Percentiles rank a stretch among this genome's conserved stretches.
Evolutionary conservation across 352 stramenopile species (phyloP).

Genomic region (Phytophthora europaea): DNA sequence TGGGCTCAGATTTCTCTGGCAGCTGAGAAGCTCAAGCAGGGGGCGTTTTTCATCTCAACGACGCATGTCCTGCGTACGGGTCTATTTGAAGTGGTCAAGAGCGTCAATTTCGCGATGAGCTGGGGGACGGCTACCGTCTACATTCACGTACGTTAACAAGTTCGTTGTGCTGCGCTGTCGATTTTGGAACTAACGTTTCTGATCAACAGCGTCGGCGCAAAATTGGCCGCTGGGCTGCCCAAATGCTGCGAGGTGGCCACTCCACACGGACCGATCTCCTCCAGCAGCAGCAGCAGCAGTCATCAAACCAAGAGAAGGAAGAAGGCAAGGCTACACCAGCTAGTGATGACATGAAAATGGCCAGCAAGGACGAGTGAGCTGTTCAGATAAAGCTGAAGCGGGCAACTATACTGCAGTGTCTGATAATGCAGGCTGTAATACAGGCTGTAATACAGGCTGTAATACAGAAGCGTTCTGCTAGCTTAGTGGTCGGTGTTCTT

Average conservation of each 20-base stretch:
- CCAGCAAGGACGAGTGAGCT: conserved; percentile 14
- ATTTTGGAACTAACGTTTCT: conserved; percentile 5
- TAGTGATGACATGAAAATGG: conserved; percentile 2
- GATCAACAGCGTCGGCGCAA: conserved; percentile 68
- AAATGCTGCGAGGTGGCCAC: conserved; percentile 85
- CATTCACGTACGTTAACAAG: conserved; percentile 72
- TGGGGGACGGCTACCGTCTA: conserved; percentile 87
- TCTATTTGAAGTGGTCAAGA: conserved; percentile 88
- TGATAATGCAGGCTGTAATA: neutral
- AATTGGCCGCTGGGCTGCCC: conserved; percentile 86
- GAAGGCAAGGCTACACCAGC: conserved; percentile 21
- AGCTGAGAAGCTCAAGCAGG: conserved; percentile 87
- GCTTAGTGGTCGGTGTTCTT: neutral
- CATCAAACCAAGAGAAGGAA: conserved; percentile 39
- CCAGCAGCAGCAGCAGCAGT: conserved; percentile 49
- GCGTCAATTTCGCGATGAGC: conserved; percentile 80
- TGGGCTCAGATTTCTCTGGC: conserved; percentile 83
- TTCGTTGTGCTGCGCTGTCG: conserved; percentile 8
- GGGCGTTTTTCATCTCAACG: conserved; percentile 86
- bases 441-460: neutral
- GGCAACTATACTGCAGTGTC: neutral
- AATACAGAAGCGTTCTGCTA: neutral
- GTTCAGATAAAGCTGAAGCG: neutral
- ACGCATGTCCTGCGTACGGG: conserved; percentile 81
- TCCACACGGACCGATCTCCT: conserved; percentile 82